These are phyloP conservation scores for Botryobasidium botryosum DNA, from an alignment of 768 basidiomycete genomes.

Conservation along the genomic window DNA sequence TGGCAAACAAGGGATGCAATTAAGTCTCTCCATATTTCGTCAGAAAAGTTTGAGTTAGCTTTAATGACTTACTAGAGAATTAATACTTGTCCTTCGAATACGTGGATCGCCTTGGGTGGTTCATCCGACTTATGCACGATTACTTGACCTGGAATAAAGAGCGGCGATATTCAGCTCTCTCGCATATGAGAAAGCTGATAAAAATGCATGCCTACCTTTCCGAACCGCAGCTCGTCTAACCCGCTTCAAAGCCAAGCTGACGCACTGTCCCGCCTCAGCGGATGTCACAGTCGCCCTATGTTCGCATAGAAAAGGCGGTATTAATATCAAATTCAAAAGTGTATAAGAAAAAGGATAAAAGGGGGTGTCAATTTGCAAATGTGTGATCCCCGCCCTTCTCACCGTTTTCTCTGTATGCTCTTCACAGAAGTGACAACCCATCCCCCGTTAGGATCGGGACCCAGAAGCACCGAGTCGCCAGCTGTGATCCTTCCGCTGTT, in stretches of 20 bases:
- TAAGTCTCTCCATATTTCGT: background rate
- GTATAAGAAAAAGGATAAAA: background rate
- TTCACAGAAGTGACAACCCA: slow-evolving; percentile 67
- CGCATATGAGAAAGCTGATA: background rate
- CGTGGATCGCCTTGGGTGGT: slow-evolving; percentile 61
- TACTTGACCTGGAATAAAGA: slow-evolving; percentile 45
- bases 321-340: too few relatives aligned
- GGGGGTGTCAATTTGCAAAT: too few relatives aligned
- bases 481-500: slow-evolving; percentile 58
- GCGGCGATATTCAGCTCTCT: background rate
- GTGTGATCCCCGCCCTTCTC: too few relatives aligned
- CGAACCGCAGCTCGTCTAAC: slow-evolving; percentile 64
- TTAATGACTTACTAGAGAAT: slow-evolving; percentile 59
- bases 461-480: slow-evolving; percentile 69
- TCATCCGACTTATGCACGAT: slow-evolving; percentile 63
- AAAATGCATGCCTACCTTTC: slow-evolving; percentile 38
- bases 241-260: slow-evolving; percentile 83
- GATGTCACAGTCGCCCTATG: slow-evolving; percentile 56
- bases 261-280: slow-evolving; percentile 93
- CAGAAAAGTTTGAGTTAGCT: background rate
- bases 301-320: background rate
- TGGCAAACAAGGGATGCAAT: background rate
- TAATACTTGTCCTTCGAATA: slow-evolving; percentile 87
- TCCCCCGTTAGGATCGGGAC: slow-evolving; percentile 85
- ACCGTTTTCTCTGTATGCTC: slow-evolving; percentile 90